Percentiles rank a stretch among this genome's conserved stretches.
Evolutionary conservation across 768 basidiomycete species (phyloP).

Genomic region (Boletus fagicola): DNA sequence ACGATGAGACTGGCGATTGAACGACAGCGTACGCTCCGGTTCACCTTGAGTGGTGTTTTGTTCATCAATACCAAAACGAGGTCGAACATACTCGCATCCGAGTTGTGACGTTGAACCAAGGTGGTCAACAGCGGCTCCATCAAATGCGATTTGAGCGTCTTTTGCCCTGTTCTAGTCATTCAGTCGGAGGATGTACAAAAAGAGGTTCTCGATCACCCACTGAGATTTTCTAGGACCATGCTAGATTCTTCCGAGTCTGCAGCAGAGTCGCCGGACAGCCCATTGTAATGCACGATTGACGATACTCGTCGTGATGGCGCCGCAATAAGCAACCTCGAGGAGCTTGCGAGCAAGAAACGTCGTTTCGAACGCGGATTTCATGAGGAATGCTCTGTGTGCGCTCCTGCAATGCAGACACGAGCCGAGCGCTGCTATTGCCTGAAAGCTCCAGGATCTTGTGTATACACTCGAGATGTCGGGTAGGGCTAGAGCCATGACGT

Average conservation of each 20-base stretch:
- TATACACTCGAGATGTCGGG: constrained; percentile 26
- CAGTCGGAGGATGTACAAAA: neutral
- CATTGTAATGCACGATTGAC: constrained; percentile 52
- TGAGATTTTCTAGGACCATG: constrained; percentile 35
- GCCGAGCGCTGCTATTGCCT: constrained; percentile 19
- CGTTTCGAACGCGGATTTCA: constrained; percentile 30
- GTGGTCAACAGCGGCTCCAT: constrained; percentile 71
- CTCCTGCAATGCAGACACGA: constrained; percentile 25
- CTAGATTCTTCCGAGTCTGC: constrained; percentile 18
- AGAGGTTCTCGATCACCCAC: constrained; percentile 29
- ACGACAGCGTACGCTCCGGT: neutral
- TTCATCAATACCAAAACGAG: constrained; percentile 44
- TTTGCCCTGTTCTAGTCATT: constrained; percentile 10
- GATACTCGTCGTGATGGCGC: constrained; percentile 30
- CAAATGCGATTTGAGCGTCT: constrained; percentile 47
- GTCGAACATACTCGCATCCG: constrained; percentile 38
- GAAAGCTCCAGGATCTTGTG: constrained; percentile 28
- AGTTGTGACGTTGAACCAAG: constrained; percentile 59
- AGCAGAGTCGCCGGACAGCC: constrained; percentile 43
- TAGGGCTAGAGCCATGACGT: neutral
- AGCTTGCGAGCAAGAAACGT: constrained; percentile 35
- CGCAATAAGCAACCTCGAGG: constrained; percentile 21
- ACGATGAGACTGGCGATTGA: neutral
- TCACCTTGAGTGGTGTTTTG: constrained; percentile 61
- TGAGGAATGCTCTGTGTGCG: constrained; percentile 28